Conservation (phyloP, 768 basidiomycete genomes). For the Paxillus ammoniavirescens region DNA sequence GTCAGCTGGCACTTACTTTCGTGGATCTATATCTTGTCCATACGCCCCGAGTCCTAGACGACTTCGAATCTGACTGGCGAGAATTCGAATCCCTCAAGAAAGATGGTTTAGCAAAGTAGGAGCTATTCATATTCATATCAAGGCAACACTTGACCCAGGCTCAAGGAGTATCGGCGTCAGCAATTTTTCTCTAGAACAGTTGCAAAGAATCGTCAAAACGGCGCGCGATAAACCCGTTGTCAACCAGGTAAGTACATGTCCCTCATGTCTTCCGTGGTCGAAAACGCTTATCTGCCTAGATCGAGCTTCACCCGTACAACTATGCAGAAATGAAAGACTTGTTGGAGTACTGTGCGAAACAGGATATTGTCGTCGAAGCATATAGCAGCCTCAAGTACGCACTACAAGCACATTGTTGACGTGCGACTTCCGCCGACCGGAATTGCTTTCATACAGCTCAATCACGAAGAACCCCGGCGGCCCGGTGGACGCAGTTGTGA, state of each 20-base stretch:
- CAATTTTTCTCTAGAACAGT: conserved; percentile 56
- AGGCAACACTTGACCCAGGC: neutral
- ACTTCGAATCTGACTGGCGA: conserved; percentile 47
- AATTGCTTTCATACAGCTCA: conserved; percentile 36
- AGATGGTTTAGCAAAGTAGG: conserved; percentile 32
- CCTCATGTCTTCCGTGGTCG: neutral
- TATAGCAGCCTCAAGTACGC: conserved; percentile 61
- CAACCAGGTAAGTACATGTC: conserved; percentile 53
- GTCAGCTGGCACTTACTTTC: conserved; percentile 56
- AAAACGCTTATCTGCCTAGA: conserved; percentile 36
- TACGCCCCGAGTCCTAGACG: conserved; percentile 32
- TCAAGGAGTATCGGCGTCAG: conserved; percentile 71
- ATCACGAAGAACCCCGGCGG: conserved; percentile 62
- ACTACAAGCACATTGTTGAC: conserved; percentile 14
- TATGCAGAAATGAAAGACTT: conserved; percentile 58
- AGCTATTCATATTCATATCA: neutral
- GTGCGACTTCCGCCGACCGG: conserved; percentile 23
- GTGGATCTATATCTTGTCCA: conserved; percentile 77
- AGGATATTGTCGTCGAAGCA: conserved; percentile 61
- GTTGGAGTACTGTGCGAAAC: conserved; percentile 50
- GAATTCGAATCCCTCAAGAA: conserved; percentile 55
- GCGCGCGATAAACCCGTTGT: conserved; percentile 62
- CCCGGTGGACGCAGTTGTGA: conserved; percentile 57
- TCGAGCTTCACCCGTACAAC: conserved; percentile 71
- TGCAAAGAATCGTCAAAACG: conserved; percentile 49